phyloP scores from a whole-genome alignment of 345 rosid species.

The Zanthoxylum bungeanum region DNA sequence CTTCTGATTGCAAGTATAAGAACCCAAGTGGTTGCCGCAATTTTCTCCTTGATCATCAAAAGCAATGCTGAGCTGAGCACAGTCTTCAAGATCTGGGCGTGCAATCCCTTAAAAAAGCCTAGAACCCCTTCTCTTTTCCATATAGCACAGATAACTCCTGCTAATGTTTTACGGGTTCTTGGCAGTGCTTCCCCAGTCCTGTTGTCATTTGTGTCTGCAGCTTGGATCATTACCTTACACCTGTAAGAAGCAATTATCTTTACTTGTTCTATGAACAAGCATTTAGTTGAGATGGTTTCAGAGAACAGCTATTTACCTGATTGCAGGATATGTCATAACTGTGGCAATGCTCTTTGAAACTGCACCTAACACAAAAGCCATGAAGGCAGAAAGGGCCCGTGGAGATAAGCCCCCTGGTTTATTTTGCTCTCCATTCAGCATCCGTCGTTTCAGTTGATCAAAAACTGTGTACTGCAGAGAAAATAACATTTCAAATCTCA shows the following conservation, averaged over 20 bases:
- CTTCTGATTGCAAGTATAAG: constrained; percentile 61
- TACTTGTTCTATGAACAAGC: neutral
- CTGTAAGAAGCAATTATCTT: constrained; percentile 28
- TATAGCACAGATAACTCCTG: constrained; percentile 38
- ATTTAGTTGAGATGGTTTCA: neutral
- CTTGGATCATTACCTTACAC: constrained; percentile 96
- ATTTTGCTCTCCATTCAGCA: constrained; percentile 36
- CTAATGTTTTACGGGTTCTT: constrained; percentile 50
- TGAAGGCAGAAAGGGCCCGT: constrained; percentile 60
- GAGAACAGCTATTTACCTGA: constrained; percentile 41
- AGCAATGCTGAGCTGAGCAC: constrained; percentile 89
- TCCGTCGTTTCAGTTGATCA: constrained; percentile 75
- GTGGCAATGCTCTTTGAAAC: constrained; percentile 84
- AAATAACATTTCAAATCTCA: constrained; percentile 10
- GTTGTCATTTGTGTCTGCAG: constrained; percentile 48
- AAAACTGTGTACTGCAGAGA: constrained; percentile 78
- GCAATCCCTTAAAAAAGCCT: constrained; percentile 79
- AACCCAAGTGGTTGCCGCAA: constrained; percentile 69
- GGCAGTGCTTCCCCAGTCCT: constrained; percentile 32
- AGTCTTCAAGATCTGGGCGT: constrained; percentile 81
- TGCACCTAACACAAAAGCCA: constrained; percentile 79
- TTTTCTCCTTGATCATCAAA: constrained; percentile 96
- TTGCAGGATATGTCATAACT: constrained; percentile 80
- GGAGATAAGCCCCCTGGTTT: constrained; percentile 38
- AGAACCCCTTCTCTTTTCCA: constrained; percentile 69